Evolutionary conservation across 140 eudicot species (phyloP), one percentile per base, ranked within the genome.

Genomic region (Cichorium intybus): DNA sequence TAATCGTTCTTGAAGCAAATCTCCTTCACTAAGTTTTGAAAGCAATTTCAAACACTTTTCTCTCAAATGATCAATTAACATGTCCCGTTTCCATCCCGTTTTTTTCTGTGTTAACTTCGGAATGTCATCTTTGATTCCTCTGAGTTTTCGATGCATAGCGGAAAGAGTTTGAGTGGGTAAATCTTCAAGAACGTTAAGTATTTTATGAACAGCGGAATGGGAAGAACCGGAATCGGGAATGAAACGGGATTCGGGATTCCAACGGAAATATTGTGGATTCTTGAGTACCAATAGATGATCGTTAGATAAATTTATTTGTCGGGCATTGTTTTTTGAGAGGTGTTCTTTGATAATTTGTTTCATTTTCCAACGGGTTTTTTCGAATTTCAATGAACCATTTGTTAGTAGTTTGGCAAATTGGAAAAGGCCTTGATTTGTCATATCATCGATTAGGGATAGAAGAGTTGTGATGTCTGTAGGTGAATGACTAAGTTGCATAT

Each of bases 141-240:
- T 74, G 26, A 87, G 64, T 69, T 84, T 90, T 74, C 95, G 79
- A 51, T 74, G 74, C 95, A 87, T 90, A 23, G 85, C 85, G 10
- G 18, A 24, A 53, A 87, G 75, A 7, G 86, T 66, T 62, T 56
- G 82, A 45, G 52, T 34, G 21, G 81, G 85, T 22, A 90, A 80
- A 26, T 68, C 73, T 51, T 74, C 83, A 34, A 90, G 88, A 15
- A 68, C 64, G 52, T 69, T 73, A 12, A 87, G 82, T 50, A 87
- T 50, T 55, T 75, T 78, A 9, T 64, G 29, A 75, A 79, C 86
- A 66, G 87, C 83, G 35, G 65, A 80, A 51, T 56, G 75, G 72
- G 60, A 77, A 46, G 85, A 79, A 50, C 54, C 61, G 41, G 84
- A 72, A 68, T 73, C 27, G 18, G 73, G 70, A 59, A 69, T 52